Base-by-base conservation (phyloP, 768 basidiomycete genomes). In the Cubamyces lactineus region DNA sequence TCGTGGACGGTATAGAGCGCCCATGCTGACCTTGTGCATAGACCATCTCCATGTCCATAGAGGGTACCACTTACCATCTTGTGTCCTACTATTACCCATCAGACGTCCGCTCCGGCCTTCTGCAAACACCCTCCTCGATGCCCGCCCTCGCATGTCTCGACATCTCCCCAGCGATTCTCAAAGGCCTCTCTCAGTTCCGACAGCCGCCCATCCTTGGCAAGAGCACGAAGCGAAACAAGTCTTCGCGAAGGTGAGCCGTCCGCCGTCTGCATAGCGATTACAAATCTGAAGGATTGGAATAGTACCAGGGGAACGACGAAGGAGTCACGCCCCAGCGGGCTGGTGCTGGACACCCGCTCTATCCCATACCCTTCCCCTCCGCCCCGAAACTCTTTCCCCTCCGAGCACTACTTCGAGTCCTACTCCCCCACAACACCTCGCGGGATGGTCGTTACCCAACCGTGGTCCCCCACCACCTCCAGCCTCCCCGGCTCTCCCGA, bases 41-140 rank as follows among this genome's bases (percentile, higher is more conserved):
- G 65, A 63, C 65, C 21, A 56, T 66, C 39, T 63, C 65, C 21
- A 50, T 66, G 58, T 28, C 51, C 6, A 63, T 66, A 24, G 61
- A 66, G 53, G 61, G 56, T n/a, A 63, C 59, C 21, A 57, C 58
- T 2, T 66, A 66, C 55, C 65, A 66, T 28, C 61, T 66, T 42
- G 54, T 66, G 34, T 62, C 65, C 8, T 66, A 66, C 54, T 66
- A 66, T 39, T 59, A 60, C 34, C 65, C 65, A 2, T 63, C 65
- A 19, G 65, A 66, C 55, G 65, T 66, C 24, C 61, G 61, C 38
- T 60, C 61, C 8, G 61, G 61, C 9, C 7, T 57, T 1, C 58
- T 66, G 0, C 65, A 57, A 13, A 63, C 65, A 3, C 65, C 65
- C 6, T 63, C 61, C 3, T 26, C 52, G 7, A 66, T 63, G 59